Evolutionary conservation across 345 rosid species (phyloP).

Genomic region (Eucalyptus globulus): DNA sequence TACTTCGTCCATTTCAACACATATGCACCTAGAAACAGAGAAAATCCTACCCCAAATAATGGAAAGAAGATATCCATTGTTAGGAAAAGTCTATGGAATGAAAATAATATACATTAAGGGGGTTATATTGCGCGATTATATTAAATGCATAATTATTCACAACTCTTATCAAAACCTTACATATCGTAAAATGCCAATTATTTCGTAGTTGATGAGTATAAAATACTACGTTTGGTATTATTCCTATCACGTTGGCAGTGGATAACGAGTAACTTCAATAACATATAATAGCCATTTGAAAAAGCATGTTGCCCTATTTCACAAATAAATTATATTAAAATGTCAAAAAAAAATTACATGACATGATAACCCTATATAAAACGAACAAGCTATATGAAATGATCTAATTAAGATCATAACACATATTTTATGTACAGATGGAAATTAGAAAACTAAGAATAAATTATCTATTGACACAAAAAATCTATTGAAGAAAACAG

Average conservation of each 20-base stretch:
- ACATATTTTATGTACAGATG: neutral
- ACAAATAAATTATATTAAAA: too few species aligned
- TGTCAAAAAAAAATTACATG: too few species aligned
- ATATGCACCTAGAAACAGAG: neutral
- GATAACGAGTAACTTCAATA: too few species aligned
- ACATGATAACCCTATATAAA: too few species aligned
- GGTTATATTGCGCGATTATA: neutral
- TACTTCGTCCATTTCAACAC: too few species aligned
- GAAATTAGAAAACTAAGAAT: neutral
- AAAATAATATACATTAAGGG: too few species aligned
- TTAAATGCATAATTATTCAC: neutral
- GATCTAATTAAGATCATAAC: neutral
- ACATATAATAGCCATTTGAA: too few species aligned
- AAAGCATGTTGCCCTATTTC: too few species aligned
- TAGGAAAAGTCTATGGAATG: neutral
- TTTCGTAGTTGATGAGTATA: neutral
- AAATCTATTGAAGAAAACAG: neutral
- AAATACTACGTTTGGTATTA: too few species aligned
- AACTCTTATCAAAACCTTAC: neutral
- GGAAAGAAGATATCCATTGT: neutral
- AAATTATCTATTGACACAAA: neutral
- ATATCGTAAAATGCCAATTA: too few species aligned
- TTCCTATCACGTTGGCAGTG: too few species aligned
- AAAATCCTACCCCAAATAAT: neutral
- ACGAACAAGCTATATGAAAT: neutral